These are phyloP conservation scores for Dendrocalamus sinicus DNA, from an alignment of 176 grass and related monocot species.

Conservation along the genomic window DNA sequence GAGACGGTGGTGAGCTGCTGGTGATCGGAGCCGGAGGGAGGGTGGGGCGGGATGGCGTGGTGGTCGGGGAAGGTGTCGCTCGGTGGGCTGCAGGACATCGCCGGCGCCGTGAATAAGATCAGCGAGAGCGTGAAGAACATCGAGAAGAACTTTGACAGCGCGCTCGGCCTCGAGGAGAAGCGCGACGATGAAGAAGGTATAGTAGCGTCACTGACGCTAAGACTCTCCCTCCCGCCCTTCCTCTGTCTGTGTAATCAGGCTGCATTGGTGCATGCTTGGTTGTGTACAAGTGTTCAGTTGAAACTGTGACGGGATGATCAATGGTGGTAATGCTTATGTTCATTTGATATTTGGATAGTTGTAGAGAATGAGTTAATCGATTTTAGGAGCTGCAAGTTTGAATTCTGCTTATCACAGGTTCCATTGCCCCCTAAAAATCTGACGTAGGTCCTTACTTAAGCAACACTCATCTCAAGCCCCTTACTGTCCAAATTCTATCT, in stretches of 20 bases:
- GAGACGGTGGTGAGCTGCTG: slow-evolving; percentile 11
- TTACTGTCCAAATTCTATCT: not conserved
- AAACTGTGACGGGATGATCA: not conserved
- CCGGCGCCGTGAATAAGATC: slow-evolving; percentile 95
- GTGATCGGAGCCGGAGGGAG: slow-evolving; percentile 35
- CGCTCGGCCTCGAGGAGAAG: slow-evolving; percentile 94
- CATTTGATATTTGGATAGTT: not conserved
- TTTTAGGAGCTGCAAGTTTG: not conserved
- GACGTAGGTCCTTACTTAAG: not conserved
- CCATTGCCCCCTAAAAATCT: not conserved
- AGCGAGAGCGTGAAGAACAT: slow-evolving; percentile 99
- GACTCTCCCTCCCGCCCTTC: not conserved
- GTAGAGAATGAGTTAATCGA: not conserved
- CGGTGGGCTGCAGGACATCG: slow-evolving; percentile 88
- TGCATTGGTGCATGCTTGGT: slow-evolving; percentile 6
- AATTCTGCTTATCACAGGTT: not conserved
- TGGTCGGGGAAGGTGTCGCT: slow-evolving; percentile 89
- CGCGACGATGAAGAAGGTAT: slow-evolving; percentile 75
- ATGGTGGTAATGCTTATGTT: not conserved
- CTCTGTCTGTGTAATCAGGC: not conserved
- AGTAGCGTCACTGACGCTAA: not conserved
- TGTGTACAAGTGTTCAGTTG: not conserved
- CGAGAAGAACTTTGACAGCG: slow-evolving; percentile 97
- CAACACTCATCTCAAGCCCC: not conserved
- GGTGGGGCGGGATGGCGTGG: slow-evolving; percentile 70